Conservation (phyloP, 169 alveolate genomes). For the Plasmodium inui region DNA sequence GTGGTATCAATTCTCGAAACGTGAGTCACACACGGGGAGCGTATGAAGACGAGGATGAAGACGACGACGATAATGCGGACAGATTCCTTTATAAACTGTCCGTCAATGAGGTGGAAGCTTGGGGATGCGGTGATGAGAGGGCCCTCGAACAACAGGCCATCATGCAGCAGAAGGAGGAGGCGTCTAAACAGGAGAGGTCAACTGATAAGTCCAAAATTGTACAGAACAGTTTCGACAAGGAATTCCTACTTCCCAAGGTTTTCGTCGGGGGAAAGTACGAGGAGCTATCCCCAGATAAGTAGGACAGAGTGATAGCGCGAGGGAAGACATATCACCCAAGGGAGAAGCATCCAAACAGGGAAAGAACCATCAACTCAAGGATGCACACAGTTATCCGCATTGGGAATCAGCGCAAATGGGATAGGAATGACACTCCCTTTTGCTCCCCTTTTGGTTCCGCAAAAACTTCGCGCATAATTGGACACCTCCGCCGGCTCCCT, state of each 20-base stretch:
- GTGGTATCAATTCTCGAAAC: neutral
- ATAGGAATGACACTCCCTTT: neutral
- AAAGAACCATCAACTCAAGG: neutral
- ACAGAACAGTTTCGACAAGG: constrained; percentile 74
- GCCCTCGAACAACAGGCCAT: constrained; percentile 39
- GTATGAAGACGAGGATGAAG: constrained; percentile 12
- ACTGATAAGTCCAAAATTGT: constrained; percentile 68
- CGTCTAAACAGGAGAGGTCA: constrained; percentile 61
- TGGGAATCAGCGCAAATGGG: neutral
- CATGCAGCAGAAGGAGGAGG: constrained; percentile 53
- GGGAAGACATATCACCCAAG: neutral
- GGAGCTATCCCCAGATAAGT: constrained; percentile 10
- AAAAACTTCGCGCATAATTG: neutral
- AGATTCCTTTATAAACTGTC: constrained; percentile 48
- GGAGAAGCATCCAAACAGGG: neutral
- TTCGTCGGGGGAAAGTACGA: constrained; percentile 63
- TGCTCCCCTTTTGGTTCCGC: neutral
- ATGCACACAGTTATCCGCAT: neutral
- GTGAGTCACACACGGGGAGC: neutral
- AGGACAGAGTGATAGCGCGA: neutral
- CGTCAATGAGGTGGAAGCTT: constrained; percentile 67
- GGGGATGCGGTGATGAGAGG: constrained; percentile 75
- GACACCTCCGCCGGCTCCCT: neutral
- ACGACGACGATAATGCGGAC: constrained; percentile 16
- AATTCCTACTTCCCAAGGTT: constrained; percentile 60